Base-by-base conservation (phyloP, 2,329 filamentous ascomycete genomes). In the Penicillium capsulatum region DNA sequence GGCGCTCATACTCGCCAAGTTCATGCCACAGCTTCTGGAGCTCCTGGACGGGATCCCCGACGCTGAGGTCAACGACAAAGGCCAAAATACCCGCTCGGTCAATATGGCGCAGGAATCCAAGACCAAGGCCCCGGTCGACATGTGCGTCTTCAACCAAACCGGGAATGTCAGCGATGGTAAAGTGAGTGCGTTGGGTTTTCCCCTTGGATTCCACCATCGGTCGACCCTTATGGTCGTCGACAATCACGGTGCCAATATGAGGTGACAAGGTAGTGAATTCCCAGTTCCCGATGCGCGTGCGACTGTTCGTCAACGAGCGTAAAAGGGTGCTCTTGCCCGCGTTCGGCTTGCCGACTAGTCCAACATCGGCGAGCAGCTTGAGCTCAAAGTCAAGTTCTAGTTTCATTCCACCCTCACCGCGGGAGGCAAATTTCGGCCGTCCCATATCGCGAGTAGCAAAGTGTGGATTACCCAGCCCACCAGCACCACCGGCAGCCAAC, bases 241-340 rank as follows among this genome's bases (percentile, higher is more conserved):
- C 77, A 10, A 97, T 84, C 5, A 98, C 88, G 1, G 92, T 98
- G 35, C 92, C 92, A 38, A 98, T 94, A 53, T 94, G 96, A 2
- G 92, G 92, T 53, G 90, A 84, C 7, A 98, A 74, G 0, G 92
- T 98, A 3, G 92, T 98, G 63, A 98, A 98, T 7, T 89, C 91
- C 92, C 92, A 98, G 61, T 86, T 83, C 28, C 92, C 92, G 3
- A 98, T 81, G 27, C 92, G 80, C 2, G 92, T 87, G 44, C 89
- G 83, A 61, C 86, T 94, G 63, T 90, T 90, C 55, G 83, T 94
- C 54, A 98, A 71, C 3, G 90, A 83, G 13, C 92, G 82, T 11
- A 97, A 76, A 1, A 98, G 75, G 0, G 92, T 97, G 60, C 86
- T 94, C 68, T 98, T 98, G 7, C 92, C 92, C 3, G 91, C 92